Percentiles rank a stretch among this genome's conserved stretches.
Evolutionary conservation across 2,329 filamentous ascomycete species (phyloP).

Genomic region (Beauveria scarabaeidicola): DNA sequence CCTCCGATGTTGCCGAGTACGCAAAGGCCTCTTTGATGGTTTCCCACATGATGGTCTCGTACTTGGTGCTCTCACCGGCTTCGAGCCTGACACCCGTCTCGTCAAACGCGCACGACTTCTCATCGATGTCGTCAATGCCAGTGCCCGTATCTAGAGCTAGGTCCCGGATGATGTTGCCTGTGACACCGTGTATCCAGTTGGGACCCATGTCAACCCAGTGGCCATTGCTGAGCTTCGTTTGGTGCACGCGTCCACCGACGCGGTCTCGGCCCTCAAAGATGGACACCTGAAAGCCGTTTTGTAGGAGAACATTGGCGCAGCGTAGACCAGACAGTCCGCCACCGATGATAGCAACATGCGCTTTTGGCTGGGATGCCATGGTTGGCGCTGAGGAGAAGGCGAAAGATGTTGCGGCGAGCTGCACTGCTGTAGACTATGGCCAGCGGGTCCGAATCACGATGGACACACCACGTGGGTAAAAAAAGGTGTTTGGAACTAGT

Average conservation of each 20-base stretch:
- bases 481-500: too few relatives aligned
- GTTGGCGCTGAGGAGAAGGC: neutral
- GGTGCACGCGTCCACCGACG: conserved; percentile 56
- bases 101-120: conserved; percentile 46
- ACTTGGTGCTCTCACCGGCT: conserved; percentile 34
- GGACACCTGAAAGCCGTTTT: conserved; percentile 58
- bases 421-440: too few relatives aligned
- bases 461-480: too few relatives aligned
- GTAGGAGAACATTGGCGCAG: conserved; percentile 58
- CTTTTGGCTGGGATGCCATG: conserved; percentile 20
- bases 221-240: conserved; percentile 39
- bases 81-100: conserved; percentile 45
- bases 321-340: conserved; percentile 64
- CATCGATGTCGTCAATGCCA: conserved; percentile 38
- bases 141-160: conserved; percentile 55
- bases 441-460: too few relatives aligned
- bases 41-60: conserved; percentile 53
- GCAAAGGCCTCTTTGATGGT: conserved; percentile 61
- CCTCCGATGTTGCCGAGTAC: conserved; percentile 50
- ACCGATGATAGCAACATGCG: conserved; percentile 59
- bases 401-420: neutral
- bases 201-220: conserved; percentile 53
- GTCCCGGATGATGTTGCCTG: conserved; percentile 61
- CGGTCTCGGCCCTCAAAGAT: conserved; percentile 60
- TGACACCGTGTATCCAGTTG: conserved; percentile 75